Percentiles rank a stretch among this genome's conserved stretches.
Evolutionary conservation across 805 yeast genomes (phyloP).

Genomic region (Lipomyces lipofer): DNA sequence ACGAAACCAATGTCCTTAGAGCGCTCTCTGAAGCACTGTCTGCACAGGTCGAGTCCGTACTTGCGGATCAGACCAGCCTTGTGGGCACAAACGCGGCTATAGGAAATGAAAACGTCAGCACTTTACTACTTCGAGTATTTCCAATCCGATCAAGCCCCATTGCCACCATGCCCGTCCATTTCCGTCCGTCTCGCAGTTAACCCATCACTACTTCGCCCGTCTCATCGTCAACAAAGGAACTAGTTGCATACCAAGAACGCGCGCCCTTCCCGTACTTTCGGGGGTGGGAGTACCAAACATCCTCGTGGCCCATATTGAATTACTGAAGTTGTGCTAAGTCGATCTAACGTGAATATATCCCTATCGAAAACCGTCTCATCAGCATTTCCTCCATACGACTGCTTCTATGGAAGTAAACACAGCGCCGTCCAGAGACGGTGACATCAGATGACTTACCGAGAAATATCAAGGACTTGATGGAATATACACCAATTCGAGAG

Average conservation of each 20-base stretch:
- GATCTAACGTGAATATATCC: background rate
- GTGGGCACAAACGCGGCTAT: slow-evolving; percentile 93
- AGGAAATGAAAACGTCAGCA: background rate
- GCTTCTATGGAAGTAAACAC: too few relatives aligned
- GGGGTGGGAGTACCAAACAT: slow-evolving; percentile 99
- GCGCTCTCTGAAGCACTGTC: slow-evolving; percentile 99
- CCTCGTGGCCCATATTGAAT: slow-evolving; percentile 97
- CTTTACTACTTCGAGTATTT: too few relatives aligned
- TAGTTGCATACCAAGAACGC: slow-evolving; percentile 71
- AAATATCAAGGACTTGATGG: too few relatives aligned
- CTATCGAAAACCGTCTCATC: too few relatives aligned
- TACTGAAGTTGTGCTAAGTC: too few relatives aligned
- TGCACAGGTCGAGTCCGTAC: slow-evolving; percentile 99
- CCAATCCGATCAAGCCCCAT: too few relatives aligned
- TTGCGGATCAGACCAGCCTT: slow-evolving; percentile 95
- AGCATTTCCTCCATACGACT: too few relatives aligned
- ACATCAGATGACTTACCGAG: too few relatives aligned
- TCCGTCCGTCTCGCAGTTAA: background rate
- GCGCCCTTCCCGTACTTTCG: slow-evolving; percentile 99
- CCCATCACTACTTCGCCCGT: background rate
- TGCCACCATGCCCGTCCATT: too few relatives aligned
- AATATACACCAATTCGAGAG: too few relatives aligned
- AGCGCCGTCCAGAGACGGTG: too few relatives aligned
- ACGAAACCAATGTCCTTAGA: slow-evolving; percentile 98
- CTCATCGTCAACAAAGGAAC: background rate